These are phyloP conservation scores for Ustilago xerochloae DNA, from an alignment of 1,284 basidiomycete species.

Conservation along the genomic window DNA sequence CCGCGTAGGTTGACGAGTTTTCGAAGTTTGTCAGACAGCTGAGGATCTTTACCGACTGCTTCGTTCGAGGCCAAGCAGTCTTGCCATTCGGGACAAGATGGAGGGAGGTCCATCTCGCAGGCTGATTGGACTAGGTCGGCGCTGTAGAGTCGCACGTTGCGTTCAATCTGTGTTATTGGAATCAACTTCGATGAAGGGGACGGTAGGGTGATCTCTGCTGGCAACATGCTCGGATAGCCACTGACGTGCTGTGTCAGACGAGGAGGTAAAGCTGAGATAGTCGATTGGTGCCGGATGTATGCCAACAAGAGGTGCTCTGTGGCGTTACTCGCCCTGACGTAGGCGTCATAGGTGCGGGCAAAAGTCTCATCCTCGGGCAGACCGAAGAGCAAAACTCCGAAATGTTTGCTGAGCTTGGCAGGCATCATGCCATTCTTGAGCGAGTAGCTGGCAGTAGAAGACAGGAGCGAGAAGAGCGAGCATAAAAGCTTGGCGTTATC, in stretches of 20 bases:
- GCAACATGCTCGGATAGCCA: constrained; percentile 60
- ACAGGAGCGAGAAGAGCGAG: constrained; percentile 62
- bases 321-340: constrained; percentile 61
- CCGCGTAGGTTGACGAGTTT: constrained; percentile 63
- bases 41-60: constrained; percentile 51
- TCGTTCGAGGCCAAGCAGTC: constrained; percentile 43
- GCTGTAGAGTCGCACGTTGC: constrained; percentile 59
- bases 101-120: constrained; percentile 50
- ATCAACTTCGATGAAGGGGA: constrained; percentile 48
- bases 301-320: constrained; percentile 65
- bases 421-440: constrained; percentile 67
- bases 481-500: constrained; percentile 51
- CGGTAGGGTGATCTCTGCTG: constrained; percentile 44
- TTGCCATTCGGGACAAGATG: constrained; percentile 50
- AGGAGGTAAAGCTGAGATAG: constrained; percentile 47
- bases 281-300: constrained; percentile 59
- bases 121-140: constrained; percentile 61
- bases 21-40: constrained; percentile 61
- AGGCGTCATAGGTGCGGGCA: constrained; percentile 62
- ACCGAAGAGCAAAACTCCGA: constrained; percentile 64
- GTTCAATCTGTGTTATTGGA: constrained; percentile 63
- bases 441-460: constrained; percentile 62
- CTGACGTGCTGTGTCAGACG: constrained; percentile 57
- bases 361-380: constrained; percentile 67
- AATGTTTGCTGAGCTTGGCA: constrained; percentile 55